Evolutionary conservation across 202 grass and related monocot genomes (phyloP).

Genomic region (Cymbopogon flexuosus): DNA sequence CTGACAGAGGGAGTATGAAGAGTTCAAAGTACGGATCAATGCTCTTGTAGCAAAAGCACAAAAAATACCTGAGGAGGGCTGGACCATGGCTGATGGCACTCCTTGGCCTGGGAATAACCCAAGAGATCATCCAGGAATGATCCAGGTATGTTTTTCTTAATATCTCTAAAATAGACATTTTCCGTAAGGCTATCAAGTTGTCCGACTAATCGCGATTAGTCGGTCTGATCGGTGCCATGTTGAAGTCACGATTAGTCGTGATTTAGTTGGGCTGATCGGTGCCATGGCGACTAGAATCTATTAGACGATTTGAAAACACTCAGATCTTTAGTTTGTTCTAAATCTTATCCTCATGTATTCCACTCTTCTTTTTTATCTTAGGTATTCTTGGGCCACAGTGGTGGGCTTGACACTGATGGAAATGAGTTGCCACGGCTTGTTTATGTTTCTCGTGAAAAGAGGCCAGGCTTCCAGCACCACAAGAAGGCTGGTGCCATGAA

Average conservation of each 20-base stretch:
- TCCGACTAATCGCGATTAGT: too few relatives aligned
- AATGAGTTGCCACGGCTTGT: constrained; percentile 95
- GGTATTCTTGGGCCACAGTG: constrained; percentile 97
- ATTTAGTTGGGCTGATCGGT: too few relatives aligned
- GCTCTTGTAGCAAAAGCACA: constrained; percentile 94
- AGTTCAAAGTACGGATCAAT: constrained; percentile 93
- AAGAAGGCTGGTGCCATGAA: constrained; percentile 99
- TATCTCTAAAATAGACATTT: constrained; percentile 8
- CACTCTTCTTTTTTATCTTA: constrained; percentile 31
- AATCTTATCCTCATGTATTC: constrained; percentile 12
- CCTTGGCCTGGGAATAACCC: constrained; percentile 97
- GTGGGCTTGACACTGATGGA: constrained; percentile 93
- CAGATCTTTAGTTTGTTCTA: not conserved
- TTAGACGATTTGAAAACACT: too few relatives aligned
- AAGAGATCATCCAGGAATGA: constrained; percentile 96
- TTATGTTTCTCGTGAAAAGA: constrained; percentile 99
- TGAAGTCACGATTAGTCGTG: too few relatives aligned
- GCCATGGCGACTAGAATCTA: too few relatives aligned
- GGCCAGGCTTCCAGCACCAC: constrained; percentile 97
- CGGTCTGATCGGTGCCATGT: too few relatives aligned
- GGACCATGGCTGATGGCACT: constrained; percentile 97
- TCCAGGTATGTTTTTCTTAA: constrained; percentile 56
- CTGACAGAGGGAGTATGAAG: constrained; percentile 93
- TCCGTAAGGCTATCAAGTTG: not conserved
- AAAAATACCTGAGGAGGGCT: constrained; percentile 95